A percentile compares a stretch with the other conserved stretches of the same genome.
These are phyloP conservation scores for Mycosphaerella sp. DNA, from an alignment of 2,329 filamentous ascomycete genomes.

Conservation along the genomic window DNA sequence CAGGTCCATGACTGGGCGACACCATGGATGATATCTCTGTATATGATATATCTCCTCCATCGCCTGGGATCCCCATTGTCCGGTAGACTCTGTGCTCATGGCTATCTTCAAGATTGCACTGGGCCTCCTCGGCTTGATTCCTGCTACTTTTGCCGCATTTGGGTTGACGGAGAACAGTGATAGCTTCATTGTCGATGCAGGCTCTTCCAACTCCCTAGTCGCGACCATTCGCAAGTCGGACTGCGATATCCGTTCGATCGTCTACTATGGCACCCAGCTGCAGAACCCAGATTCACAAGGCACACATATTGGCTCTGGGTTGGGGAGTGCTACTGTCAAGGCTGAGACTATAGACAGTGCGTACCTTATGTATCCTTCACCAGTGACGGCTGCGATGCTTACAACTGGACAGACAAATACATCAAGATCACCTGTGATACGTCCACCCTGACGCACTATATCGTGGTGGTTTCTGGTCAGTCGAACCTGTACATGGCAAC, in stretches of 20 bases:
- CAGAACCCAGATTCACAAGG: constrained; percentile 6
- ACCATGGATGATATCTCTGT: no score
- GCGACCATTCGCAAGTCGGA: constrained; percentile 13
- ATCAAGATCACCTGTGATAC: constrained; percentile 16
- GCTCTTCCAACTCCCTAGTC: constrained; percentile 6
- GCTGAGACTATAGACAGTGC: constrained; percentile 10
- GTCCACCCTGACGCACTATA: constrained; percentile 15
- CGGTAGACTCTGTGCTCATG: neutral
- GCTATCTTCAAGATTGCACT: neutral
- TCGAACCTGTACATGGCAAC: constrained; percentile 19
- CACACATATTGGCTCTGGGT: constrained; percentile 15
- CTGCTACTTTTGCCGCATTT: constrained; percentile 8
- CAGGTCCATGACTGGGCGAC: no score
- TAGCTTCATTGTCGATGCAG: constrained; percentile 14
- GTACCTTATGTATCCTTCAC: no score
- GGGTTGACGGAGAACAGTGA: constrained; percentile 11
- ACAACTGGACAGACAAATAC: constrained; percentile 8
- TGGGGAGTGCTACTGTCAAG: constrained; percentile 14
- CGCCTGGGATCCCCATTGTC: no score
- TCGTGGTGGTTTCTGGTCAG: constrained; percentile 11
- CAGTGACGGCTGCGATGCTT: neutral
- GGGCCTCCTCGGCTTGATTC: constrained; percentile 2
- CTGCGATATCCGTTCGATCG: constrained; percentile 15
- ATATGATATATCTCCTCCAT: no score
- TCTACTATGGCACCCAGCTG: constrained; percentile 11